Base-by-base conservation (phyloP, 257 asterid species). In the Penstemon barbatus region DNA sequence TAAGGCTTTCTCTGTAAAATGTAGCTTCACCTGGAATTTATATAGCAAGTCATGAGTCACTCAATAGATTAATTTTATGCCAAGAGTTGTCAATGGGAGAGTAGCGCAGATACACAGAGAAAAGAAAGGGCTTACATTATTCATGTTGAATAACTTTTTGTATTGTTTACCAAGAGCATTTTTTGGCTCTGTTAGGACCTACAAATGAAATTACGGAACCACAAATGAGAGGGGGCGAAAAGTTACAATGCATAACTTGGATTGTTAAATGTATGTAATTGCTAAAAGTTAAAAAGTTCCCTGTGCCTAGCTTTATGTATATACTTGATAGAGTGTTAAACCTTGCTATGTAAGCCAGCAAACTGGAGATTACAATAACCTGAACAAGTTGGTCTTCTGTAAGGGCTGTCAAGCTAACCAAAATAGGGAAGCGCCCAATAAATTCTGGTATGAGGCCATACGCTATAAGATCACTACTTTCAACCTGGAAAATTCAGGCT, bases 381-480 rank as follows among this genome's bases (percentile, higher is more conserved):
- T 85, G 87, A 69, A 91, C 93, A 85, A 91, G 95, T 80, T 91
- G 95, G 74, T 89, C 91, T 82, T 87, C 95, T 3, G 94, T 81
- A 71, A 91, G 84, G 74, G 98, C 96, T 49, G 89, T 81, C 82
- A 91, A 77, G 78, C 89, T 85, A 77, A 91, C 98, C 85, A 91
- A 85, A 75, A 91, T 86, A 68, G 98, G 98, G 80, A 91, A 89
- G 69, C 98, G 96, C 72, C 98, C 96, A 74, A 89, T 82, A 79
- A 87, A 91, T 71, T 91, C 98, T 65, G 96, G 98, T 74, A 91
- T 91, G 79, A 91, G 92, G 54, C 98, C 98, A 46, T 91, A 89
- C 6, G 92, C 86, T 65, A 91, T 86, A 65, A 91, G 92, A 83
- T 91, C 98, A 81, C 96, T 89, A 70, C 98, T 91, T 74, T 91